A percentile compares a stretch with the other conserved stretches of the same genome.
These are phyloP conservation scores for Pythium sp. DNA, from an alignment of 352 stramenopile species.

Conservation along the genomic window DNA sequence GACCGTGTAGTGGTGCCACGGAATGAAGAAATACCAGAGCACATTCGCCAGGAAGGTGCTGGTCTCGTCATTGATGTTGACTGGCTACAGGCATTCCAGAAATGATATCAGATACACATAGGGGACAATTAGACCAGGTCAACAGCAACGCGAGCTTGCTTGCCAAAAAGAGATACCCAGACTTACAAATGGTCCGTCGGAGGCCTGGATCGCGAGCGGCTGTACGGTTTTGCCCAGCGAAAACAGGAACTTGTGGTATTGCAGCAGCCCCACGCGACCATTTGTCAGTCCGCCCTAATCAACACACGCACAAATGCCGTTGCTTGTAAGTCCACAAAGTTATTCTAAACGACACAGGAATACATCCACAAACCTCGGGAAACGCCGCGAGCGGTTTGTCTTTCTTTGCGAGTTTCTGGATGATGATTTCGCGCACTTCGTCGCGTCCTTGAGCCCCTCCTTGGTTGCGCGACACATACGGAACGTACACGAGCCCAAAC, in stretches of 20 bases:
- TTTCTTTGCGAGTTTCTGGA: slow-evolving; percentile 42
- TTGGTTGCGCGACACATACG: slow-evolving; percentile 60
- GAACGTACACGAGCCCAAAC: slow-evolving; percentile 63
- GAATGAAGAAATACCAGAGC: slow-evolving; percentile 67
- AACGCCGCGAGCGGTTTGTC: slow-evolving; percentile 61
- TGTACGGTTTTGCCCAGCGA: slow-evolving; percentile 61
- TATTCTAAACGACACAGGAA: not conserved
- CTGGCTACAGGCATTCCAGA: slow-evolving; percentile 30
- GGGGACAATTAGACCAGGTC: not conserved
- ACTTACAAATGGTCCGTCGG: slow-evolving; percentile 67
- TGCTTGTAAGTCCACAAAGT: not conserved
- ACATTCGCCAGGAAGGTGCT: slow-evolving; percentile 75
- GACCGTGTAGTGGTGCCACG: slow-evolving; percentile 69
- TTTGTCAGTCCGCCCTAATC: slow-evolving; percentile 57
- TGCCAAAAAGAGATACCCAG: not conserved
- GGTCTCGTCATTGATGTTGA: slow-evolving; percentile 81
- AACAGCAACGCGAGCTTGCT: not conserved
- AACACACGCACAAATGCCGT: not conserved
- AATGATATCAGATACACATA: not conserved
- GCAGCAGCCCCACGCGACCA: slow-evolving; percentile 52
- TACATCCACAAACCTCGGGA: slow-evolving; percentile 36
- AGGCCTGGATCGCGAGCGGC: slow-evolving; percentile 55
- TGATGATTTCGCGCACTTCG: slow-evolving; percentile 57
- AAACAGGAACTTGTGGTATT: slow-evolving; percentile 83
- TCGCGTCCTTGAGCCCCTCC: slow-evolving; percentile 47